Evolutionary conservation across 208 protist species (phyloP).

Genomic region (Crithidia sp.): DNA sequence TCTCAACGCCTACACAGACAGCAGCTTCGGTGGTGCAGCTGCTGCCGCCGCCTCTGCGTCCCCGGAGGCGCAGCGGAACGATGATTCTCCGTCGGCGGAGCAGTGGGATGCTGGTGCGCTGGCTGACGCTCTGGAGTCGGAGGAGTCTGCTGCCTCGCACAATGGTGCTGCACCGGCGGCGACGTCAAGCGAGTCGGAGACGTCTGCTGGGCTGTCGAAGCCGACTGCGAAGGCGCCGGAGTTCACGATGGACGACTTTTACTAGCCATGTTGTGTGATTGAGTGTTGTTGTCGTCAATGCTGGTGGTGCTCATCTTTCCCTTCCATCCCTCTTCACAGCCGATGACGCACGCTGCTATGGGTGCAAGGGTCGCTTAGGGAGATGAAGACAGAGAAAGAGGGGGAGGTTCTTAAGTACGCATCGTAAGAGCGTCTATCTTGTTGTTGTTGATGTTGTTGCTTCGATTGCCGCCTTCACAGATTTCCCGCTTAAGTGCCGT

Average conservation of each 20-base stretch:
- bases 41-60: too few relatives aligned
- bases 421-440: too few relatives aligned
- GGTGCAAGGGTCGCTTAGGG: too few relatives aligned
- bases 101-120: conserved; percentile 10
- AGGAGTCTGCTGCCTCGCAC: neutral
- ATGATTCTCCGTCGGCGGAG: neutral
- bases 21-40: too few relatives aligned
- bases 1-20: neutral
- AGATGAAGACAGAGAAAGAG: neutral
- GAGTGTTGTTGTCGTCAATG: neutral
- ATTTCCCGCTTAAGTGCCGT: neutral
- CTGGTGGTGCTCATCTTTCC: neutral
- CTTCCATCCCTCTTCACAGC: neutral
- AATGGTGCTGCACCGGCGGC: neutral
- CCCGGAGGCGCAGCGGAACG: neutral
- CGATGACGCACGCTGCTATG: neutral
- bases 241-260: conserved; percentile 75
- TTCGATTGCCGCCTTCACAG: neutral
- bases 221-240: conserved; percentile 14
- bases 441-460: neutral
- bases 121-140: conserved; percentile 6
- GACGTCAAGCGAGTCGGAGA: neutral
- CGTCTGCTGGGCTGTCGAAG: neutral
- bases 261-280: conserved; percentile 27
- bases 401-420: neutral